These are phyloP conservation scores for Ceratocystis cacaofunesta DNA, from an alignment of 2,329 filamentous ascomycete genomes.

Conservation along the genomic window DNA sequence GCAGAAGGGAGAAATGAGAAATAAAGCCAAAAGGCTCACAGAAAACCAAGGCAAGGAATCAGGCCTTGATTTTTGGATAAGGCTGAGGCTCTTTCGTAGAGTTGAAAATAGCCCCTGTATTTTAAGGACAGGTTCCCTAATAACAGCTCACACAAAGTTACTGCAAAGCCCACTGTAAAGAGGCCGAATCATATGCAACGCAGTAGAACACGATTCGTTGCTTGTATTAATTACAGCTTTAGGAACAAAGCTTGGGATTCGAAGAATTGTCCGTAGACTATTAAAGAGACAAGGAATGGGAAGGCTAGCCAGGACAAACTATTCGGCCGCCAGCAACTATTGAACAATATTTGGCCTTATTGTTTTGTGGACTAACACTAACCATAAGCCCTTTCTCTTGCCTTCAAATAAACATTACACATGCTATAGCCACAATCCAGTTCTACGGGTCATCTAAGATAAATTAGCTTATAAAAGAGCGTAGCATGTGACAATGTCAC, in stretches of 20 bases:
- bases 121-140: neutral
- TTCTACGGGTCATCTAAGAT: too few relatives aligned
- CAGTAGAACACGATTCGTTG: neutral
- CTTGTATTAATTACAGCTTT: neutral
- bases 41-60: neutral
- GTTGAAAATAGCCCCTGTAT: neutral
- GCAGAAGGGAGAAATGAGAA: neutral
- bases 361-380: too few relatives aligned
- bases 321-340: too few relatives aligned
- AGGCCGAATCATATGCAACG: neutral
- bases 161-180: neutral
- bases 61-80: neutral
- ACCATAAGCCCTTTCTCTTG: too few relatives aligned
- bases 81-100: neutral
- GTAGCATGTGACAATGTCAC: conserved; percentile 2
- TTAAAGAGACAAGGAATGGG: too few relatives aligned
- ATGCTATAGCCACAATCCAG: too few relatives aligned
- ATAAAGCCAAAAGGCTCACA: neutral
- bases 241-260: neutral
- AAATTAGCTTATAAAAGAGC: neutral
- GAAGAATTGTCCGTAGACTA: too few relatives aligned
- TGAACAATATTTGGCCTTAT: too few relatives aligned
- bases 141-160: neutral
- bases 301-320: too few relatives aligned
- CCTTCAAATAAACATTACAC: too few relatives aligned